Percentiles rank a stretch among this genome's conserved stretches.
These are phyloP conservation scores for Zasmidium cellare DNA, from an alignment of 2,329 filamentous ascomycete species.

Conservation along the genomic window DNA sequence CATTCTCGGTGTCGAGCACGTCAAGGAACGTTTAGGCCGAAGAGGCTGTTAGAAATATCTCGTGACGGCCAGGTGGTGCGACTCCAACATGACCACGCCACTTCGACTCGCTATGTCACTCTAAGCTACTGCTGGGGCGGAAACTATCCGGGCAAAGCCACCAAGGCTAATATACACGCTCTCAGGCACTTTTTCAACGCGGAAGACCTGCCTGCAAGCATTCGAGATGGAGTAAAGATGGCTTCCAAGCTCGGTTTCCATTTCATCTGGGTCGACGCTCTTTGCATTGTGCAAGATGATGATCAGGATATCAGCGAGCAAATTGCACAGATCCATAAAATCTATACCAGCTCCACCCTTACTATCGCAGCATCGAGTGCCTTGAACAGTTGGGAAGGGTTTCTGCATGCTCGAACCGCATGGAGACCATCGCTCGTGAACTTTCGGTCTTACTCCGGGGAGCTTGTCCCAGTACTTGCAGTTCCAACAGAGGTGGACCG, in stretches of 20 bases:
- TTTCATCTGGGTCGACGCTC: not conserved
- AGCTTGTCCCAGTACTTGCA: not conserved
- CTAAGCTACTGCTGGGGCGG: constrained; percentile 1
- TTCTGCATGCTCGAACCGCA: not conserved
- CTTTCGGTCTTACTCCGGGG: not conserved
- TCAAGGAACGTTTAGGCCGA: not conserved
- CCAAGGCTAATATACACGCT: not conserved
- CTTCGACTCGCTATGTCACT: not conserved
- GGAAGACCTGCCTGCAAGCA: not conserved
- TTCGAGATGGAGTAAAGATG: not conserved
- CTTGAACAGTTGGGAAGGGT: not conserved
- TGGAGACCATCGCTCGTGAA: not conserved
- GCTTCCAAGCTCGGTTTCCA: not conserved
- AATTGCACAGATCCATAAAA: not conserved
- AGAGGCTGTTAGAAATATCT: not conserved
- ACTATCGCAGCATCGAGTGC: not conserved
- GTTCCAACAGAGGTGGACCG: too few relatives aligned
- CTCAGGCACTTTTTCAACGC: not conserved
- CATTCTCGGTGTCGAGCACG: not conserved
- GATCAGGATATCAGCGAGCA: not conserved
- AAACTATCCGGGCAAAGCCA: not conserved
- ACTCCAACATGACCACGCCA: not conserved
- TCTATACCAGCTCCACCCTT: not conserved
- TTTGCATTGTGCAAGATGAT: not conserved
- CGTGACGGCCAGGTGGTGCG: not conserved